Evolutionary conservation across 2,329 filamentous ascomycete genomes (phyloP).

Genomic region (Truncatella angustata): DNA sequence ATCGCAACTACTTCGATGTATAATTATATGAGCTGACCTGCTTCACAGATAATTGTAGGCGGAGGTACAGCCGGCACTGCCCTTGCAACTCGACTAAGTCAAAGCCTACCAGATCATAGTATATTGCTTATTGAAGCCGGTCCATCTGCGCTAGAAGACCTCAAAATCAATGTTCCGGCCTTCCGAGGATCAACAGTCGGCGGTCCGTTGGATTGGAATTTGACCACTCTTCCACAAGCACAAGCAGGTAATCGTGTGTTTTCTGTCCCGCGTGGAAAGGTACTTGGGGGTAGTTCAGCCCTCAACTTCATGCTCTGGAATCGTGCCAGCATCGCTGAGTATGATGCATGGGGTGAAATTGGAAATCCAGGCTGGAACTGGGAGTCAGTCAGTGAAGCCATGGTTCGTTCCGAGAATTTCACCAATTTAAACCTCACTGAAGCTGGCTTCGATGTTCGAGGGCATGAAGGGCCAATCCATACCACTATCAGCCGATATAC

Average conservation of each 20-base stretch:
- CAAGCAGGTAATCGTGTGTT: conserved; percentile 36
- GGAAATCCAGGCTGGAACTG: conserved; percentile 36
- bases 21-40: neutral
- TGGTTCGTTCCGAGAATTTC: conserved; percentile 28
- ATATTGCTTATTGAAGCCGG: conserved; percentile 32
- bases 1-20: neutral
- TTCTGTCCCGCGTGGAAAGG: conserved; percentile 38
- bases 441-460: conserved; percentile 17
- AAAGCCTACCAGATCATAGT: neutral
- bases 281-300: conserved; percentile 43
- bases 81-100: conserved; percentile 1
- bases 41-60: neutral
- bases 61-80: conserved; percentile 5
- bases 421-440: conserved; percentile 19
- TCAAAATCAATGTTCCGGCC: conserved; percentile 25
- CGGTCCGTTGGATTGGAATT: conserved; percentile 34
- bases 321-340: conserved; percentile 27
- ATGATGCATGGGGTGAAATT: conserved; percentile 32
- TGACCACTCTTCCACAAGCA: conserved; percentile 37
- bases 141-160: conserved; percentile 20
- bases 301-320: conserved; percentile 41
- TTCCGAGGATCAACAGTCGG: conserved; percentile 22
- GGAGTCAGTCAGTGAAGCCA: conserved; percentile 31
- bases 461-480: conserved; percentile 20
- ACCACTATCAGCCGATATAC: conserved; percentile 6